These are phyloP conservation scores for Solanum medicagineum DNA, from an alignment of 257 asterid genomes.

Conservation along the genomic window DNA sequence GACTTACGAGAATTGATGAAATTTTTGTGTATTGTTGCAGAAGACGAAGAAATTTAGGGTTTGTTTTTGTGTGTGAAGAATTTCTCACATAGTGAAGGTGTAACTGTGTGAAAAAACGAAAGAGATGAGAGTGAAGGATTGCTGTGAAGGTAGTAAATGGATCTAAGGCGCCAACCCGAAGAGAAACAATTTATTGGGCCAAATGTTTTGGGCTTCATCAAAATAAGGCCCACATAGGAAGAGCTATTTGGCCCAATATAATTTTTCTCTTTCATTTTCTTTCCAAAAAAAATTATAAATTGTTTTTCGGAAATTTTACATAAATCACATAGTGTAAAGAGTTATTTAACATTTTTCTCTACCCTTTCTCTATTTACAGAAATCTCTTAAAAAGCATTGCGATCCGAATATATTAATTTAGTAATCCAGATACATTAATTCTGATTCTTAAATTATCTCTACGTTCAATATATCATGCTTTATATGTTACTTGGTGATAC, in stretches of 20 bases:
- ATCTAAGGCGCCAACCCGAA: background rate
- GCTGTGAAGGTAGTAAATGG: background rate
- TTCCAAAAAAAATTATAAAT: no score
- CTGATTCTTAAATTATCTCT: no score
- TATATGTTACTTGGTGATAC: no score
- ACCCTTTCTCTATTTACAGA: no score
- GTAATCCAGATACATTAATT: no score
- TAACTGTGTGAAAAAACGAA: background rate
- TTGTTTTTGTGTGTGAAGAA: background rate
- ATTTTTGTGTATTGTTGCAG: slow-evolving; percentile 10
- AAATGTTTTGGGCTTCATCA: background rate
- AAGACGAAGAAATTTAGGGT: background rate
- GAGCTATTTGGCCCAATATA: background rate
- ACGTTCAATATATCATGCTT: no score
- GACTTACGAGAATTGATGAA: slow-evolving; percentile 1
- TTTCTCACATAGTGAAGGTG: slow-evolving; percentile 1
- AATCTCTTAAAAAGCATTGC: no score
- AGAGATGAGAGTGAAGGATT: background rate
- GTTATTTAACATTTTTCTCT: no score
- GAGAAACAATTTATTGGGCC: background rate
- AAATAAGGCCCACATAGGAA: background rate
- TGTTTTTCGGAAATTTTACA: no score
- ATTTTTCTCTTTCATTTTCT: no score
- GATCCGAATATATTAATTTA: no score
- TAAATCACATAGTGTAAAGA: no score